phyloP scores from a whole-genome alignment of 768 basidiomycete species.

The Crucibulum laeve region DNA sequence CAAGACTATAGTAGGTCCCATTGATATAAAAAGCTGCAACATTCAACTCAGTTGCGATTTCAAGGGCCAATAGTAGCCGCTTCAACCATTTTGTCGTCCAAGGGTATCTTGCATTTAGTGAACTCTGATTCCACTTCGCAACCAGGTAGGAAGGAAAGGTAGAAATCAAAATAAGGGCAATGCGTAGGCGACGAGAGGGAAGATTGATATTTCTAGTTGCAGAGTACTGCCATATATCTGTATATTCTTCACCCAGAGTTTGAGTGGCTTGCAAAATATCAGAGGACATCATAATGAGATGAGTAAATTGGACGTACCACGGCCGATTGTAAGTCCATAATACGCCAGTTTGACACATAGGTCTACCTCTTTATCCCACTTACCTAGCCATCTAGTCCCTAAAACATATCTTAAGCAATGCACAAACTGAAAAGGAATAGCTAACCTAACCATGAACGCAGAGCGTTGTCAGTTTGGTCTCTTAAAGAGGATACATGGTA shows the following conservation, averaged over 20 bases:
- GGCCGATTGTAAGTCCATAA: conserved; percentile 69
- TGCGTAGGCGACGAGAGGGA: conserved; percentile 42
- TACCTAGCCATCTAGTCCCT: conserved; percentile 79
- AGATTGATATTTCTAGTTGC: conserved; percentile 28
- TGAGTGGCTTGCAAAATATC: conserved; percentile 52
- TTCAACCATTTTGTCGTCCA: conserved; percentile 27
- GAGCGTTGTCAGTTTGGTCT: conserved; percentile 70
- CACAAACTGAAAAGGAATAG: conserved; percentile 5
- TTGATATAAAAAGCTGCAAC: conserved; percentile 76
- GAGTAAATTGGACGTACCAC: conserved; percentile 40
- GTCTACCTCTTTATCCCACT: conserved; percentile 81
- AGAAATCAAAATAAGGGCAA: conserved; percentile 60
- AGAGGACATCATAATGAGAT: conserved; percentile 1
- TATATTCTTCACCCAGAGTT: conserved; percentile 90
- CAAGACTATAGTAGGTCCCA: conserved; percentile 75
- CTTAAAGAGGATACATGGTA: conserved; percentile 72
- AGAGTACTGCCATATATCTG: conserved; percentile 75
- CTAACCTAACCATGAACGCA: conserved; percentile 76
- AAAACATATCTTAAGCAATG: conserved; percentile 3
- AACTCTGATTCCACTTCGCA: conserved; percentile 38
- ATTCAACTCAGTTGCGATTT: conserved; percentile 64
- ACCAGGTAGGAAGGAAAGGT: conserved; percentile 62
- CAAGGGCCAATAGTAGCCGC: conserved; percentile 45
- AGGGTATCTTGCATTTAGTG: conserved; percentile 31
- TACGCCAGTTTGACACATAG: conserved; percentile 64